A percentile compares a stretch with the other conserved stretches of the same genome.
These are phyloP conservation scores for Boletus sp. DNA, from an alignment of 768 basidiomycete genomes.

Conservation along the genomic window DNA sequence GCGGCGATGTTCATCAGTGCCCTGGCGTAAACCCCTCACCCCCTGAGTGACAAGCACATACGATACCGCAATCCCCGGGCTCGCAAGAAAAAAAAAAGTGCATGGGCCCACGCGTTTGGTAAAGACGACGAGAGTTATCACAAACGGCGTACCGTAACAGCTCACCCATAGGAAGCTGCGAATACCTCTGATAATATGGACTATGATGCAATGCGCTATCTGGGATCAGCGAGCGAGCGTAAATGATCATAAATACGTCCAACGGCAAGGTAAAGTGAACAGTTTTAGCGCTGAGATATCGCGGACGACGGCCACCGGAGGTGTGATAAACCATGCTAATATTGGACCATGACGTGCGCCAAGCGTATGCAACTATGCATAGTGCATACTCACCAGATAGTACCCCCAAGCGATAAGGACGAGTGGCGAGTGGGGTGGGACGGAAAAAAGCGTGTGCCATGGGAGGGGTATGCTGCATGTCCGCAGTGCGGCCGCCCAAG, in stretches of 20 bases:
- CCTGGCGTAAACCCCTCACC: constrained; percentile 7
- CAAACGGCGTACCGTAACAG: neutral
- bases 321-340: constrained; percentile 1
- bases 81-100: neutral
- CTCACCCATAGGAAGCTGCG: neutral
- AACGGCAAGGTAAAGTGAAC: constrained; percentile 1
- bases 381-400: neutral
- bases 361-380: neutral
- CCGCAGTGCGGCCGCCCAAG: constrained; percentile 25
- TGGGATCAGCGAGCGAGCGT: neutral
- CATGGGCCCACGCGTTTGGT: neutral
- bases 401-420: neutral
- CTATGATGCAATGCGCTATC: neutral
- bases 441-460: constrained; percentile 1
- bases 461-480: constrained; percentile 10
- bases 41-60: neutral
- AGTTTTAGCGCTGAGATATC: constrained; percentile 8
- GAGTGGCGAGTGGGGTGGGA: neutral
- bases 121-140: neutral
- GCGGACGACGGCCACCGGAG: constrained; percentile 1
- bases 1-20: neutral
- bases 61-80: neutral
- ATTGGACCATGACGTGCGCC: constrained; percentile 8
- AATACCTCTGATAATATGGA: constrained; percentile 1
- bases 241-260: constrained; percentile 4